Conservation (phyloP, 1,139 yeast species). For the Candida dubliniensis region DNA sequence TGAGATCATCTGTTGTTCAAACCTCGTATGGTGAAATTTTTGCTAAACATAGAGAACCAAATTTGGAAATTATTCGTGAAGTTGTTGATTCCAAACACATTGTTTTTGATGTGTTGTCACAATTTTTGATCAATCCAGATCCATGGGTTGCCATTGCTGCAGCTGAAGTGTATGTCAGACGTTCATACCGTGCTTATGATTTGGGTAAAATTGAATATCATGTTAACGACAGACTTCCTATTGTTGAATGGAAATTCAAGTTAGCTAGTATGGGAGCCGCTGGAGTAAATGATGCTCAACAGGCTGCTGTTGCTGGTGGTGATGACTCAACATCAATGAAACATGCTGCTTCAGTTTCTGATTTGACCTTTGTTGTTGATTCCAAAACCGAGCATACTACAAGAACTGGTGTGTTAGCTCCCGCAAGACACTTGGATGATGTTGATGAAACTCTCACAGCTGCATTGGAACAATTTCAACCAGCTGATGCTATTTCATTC, state of each 20-base stretch:
- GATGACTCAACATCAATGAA: slow-evolving; percentile 50
- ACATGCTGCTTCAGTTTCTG: slow-evolving; percentile 91
- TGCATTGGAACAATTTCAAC: slow-evolving; percentile 73
- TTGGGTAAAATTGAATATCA: slow-evolving; percentile 73
- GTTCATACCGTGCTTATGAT: slow-evolving; percentile 95
- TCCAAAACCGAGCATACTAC: slow-evolving; percentile 52
- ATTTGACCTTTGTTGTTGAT: slow-evolving; percentile 80
- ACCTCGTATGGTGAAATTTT: slow-evolving; percentile 82
- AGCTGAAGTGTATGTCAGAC: slow-evolving; percentile 91
- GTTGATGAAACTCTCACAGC: slow-evolving; percentile 77
- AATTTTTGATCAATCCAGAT: slow-evolving; percentile 80
- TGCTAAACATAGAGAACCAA: slow-evolving; percentile 80
- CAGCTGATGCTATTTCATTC: slow-evolving; percentile 36
- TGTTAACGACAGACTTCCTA: slow-evolving; percentile 60
- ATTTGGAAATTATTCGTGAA: slow-evolving; percentile 75
- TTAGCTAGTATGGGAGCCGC: slow-evolving; percentile 60
- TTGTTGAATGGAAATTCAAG: slow-evolving; percentile 88
- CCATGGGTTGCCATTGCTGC: slow-evolving; percentile 94
- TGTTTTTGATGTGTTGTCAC: slow-evolving; percentile 92
- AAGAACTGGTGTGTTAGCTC: slow-evolving; percentile 86
- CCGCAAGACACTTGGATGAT: slow-evolving; percentile 84
- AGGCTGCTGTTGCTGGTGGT: slow-evolving; percentile 36
- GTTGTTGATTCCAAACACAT: slow-evolving; percentile 95
- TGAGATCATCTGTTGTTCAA: slow-evolving; percentile 87
- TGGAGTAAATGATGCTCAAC: slow-evolving; percentile 66